Percentiles rank a stretch among this genome's conserved stretches.
Conservation (phyloP, 2,329 filamentous ascomycete genomes). For the Coniochaeta ligniaria region DNA sequence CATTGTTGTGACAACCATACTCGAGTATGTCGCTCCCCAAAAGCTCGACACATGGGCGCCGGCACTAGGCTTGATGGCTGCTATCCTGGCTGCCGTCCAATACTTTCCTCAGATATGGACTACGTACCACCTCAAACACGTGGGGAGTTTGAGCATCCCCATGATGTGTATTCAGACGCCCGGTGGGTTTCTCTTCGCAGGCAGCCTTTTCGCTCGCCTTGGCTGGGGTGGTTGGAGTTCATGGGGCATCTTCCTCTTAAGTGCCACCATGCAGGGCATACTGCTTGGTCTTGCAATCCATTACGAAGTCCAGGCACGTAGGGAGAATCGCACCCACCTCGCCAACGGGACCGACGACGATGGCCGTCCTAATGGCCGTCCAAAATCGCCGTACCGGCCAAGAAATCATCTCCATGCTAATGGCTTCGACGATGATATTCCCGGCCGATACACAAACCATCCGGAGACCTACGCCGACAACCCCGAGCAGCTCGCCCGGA, state of each 20-base stretch:
- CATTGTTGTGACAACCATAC: slow-evolving; percentile 60
- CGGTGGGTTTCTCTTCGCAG: slow-evolving; percentile 83
- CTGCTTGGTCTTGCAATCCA: slow-evolving; percentile 74
- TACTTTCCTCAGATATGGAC: slow-evolving; percentile 95
- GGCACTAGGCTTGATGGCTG: slow-evolving; percentile 71
- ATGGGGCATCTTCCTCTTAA: slow-evolving; percentile 87
- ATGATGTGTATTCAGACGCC: slow-evolving; percentile 99
- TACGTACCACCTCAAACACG: slow-evolving; percentile 76
- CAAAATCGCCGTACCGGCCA: slow-evolving; percentile 24
- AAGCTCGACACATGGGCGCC: slow-evolving; percentile 77
- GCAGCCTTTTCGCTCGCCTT: slow-evolving; percentile 71
- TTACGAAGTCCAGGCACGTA: slow-evolving; percentile 52
- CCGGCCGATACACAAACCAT: slow-evolving; percentile 43
- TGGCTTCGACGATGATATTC: slow-evolving; percentile 42
- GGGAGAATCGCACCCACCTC: slow-evolving; percentile 8
- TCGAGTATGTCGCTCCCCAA: slow-evolving; percentile 55
- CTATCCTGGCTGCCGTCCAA: slow-evolving; percentile 74
- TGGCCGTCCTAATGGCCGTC: slow-evolving; percentile 8
- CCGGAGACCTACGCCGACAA: slow-evolving; percentile 44
- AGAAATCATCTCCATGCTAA: slow-evolving; percentile 23
- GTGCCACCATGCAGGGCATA: slow-evolving; percentile 75
- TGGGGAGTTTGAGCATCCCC: slow-evolving; percentile 85
- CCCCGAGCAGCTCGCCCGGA: slow-evolving; percentile 42
- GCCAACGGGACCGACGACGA: not conserved
- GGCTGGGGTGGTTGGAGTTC: slow-evolving; percentile 87